Evolutionary conservation across 225 moss, liverwort and hornwort species (phyloP), one percentile per base, ranked within the genome.

Genomic region (Physcomitrium patens): DNA sequence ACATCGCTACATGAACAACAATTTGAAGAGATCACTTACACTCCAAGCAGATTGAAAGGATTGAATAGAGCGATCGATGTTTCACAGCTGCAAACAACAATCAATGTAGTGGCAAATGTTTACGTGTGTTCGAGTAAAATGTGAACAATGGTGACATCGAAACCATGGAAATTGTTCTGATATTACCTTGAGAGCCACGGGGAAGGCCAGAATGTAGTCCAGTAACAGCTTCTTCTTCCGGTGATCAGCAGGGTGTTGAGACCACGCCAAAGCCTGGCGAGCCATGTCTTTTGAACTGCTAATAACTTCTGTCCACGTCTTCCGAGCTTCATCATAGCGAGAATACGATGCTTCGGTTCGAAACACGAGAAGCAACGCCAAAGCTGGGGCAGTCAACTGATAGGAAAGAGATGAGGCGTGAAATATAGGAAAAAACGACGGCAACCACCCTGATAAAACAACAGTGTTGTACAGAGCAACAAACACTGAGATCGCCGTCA

Each of bases 281-380:
- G 94, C 88, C 63, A 94, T 83, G 60, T 97, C 87, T 72, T 91
- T 92, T 17, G 90, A 66, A 43, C 90, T 85, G 76, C 90, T 92
- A 26, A 92, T 89, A 37, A 92, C 91, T 59, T 80, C 84, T 11
- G 92, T 92, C 96, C 96, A 97, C n/a, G 94, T 94, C 67, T 97
- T 94, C 17, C 96, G 88, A 9, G 87, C 92, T 86, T 97, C 96
- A 56, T 97, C 96, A 23, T 88, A 97, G 43, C 96, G 89, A 55
- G 92, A 89, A 75, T 97, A 97, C 7, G 96, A 97, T 18, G 96
- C 92, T 76, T 94, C 92, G 15, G 96, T 97, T 46, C 96, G 92
- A 65, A 97, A 97, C 41, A 97, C 96, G 52, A 97, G 89, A 11
- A 97, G 94, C 49, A 97, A 79, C 70, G 92, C 96, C 74, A 97